Evolutionary conservation across 176 grass and related monocot genomes (phyloP).

Genomic region (Ananas comosus): DNA sequence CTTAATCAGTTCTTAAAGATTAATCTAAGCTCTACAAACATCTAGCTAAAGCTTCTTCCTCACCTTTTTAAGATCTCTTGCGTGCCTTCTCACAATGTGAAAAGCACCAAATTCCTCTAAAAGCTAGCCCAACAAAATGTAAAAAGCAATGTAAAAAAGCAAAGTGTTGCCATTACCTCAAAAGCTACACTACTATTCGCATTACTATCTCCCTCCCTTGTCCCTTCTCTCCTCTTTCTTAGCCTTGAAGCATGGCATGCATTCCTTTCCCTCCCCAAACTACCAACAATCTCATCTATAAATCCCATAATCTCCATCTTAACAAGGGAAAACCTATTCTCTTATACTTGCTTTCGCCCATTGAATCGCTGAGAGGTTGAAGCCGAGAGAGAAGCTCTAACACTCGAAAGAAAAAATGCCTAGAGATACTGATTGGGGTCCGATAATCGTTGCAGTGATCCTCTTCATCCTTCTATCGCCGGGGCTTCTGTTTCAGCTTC

Average conservation of each 20-base stretch:
- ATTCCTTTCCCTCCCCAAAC: slow-evolving; percentile 46
- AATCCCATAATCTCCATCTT: not conserved
- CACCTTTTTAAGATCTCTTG: slow-evolving; percentile 13
- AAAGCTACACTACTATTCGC: not conserved
- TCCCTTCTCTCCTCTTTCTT: slow-evolving; percentile 33
- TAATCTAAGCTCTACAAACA: not conserved
- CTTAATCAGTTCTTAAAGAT: not conserved
- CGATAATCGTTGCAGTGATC: slow-evolving; percentile 80
- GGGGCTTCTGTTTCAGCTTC: slow-evolving; percentile 76
- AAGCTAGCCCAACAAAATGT: slow-evolving; percentile 15
- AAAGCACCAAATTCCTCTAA: not conserved
- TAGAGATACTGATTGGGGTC: slow-evolving; percentile 61
- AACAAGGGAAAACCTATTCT: not conserved
- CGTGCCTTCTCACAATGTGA: slow-evolving; percentile 11
- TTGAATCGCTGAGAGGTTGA: not conserved
- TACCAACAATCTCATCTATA: slow-evolving; percentile 10
- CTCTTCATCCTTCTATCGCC: slow-evolving; percentile 75
- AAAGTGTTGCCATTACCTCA: not conserved
- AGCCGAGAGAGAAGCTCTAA: not conserved
- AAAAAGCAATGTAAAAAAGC: slow-evolving; percentile 20
- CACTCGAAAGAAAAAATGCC: not conserved
- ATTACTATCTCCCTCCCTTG: not conserved
- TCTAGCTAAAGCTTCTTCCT: not conserved
- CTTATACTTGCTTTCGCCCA: not conserved
- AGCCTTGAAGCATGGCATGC: slow-evolving; percentile 54